phyloP scores from a whole-genome alignment of 441 rosid genomes.

The Pelargonium citronellum region DNA sequence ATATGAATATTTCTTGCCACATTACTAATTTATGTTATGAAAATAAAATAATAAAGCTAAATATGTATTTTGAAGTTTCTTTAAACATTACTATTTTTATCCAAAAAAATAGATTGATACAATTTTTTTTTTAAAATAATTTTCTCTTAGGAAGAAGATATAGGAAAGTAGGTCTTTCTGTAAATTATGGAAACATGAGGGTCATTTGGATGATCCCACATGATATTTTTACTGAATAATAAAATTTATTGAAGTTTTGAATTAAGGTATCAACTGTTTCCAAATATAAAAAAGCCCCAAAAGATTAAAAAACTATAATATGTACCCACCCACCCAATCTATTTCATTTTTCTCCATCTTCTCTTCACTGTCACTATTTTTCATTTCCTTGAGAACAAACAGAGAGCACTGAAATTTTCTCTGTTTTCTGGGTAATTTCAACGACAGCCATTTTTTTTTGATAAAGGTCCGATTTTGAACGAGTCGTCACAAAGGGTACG shows the following conservation, averaged over 20 bases:
- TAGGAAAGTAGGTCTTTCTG: background rate
- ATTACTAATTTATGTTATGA: background rate
- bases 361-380: constrained; percentile 31
- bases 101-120: background rate
- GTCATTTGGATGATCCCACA: background rate
- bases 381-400: constrained; percentile 17
- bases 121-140: too few species aligned
- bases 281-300: background rate
- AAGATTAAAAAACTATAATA: background rate
- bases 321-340: constrained; percentile 46
- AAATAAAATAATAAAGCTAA: background rate
- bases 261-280: background rate
- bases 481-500: background rate
- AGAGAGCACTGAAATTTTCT: background rate
- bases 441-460: constrained; percentile 22
- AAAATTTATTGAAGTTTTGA: too few species aligned
- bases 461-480: background rate
- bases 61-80: background rate
- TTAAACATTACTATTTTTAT: too few species aligned
- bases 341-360: constrained; percentile 27
- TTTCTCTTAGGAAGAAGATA: background rate
- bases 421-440: constrained; percentile 22
- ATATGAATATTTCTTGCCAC: background rate
- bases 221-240: background rate
- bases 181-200: background rate